Base-by-base conservation (phyloP, 1,284 basidiomycete genomes). In the Sphagnurus paluster region DNA sequence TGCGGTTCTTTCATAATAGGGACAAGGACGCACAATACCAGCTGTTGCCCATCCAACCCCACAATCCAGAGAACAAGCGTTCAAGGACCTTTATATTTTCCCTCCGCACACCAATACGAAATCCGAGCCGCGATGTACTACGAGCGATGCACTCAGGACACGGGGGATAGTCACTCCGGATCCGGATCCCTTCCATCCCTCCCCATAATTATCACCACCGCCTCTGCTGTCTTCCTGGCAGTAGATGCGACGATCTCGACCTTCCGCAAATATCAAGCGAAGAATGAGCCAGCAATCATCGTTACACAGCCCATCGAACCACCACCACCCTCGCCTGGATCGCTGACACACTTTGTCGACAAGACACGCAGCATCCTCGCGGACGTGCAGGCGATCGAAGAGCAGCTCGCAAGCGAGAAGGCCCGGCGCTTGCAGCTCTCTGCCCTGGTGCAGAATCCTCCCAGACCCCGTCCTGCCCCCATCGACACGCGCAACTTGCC, bases 171-270 rank as follows among this genome's bases (percentile, higher is more conserved):
- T 14, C 29, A 25, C 16, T 39, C 45, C 28, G 17, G 44, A 36
- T 42, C 46, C 17, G 30, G 39, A 41, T 47, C 49, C 21, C 50
- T 50, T 9, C 38, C 54, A 34, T 51, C 54, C 9, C 51, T 65
- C 20, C 44, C 61, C 33, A 57, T 57, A 34, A 59, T 64, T 33
- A 55, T 66, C 44, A 62, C 63, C 44, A 62, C 63, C 30, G 57
- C 61, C 38, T 65, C 60, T 35, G 48, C 64, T 16, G 51, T 64
- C 17, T 53, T 68, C 36, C 53, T 67, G 39, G 60, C 60, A 20
- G 54, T 67, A 40, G 65, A 67, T 44, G 56, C 64, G 21, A 58
- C 56, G 10, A 46, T 62, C 26, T 57, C 55, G 11, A 32, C 58
- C 38, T 47, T 53, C 29, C 52, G 48, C 33, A 38, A 39, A 32